A percentile compares a stretch with the other conserved stretches of the same genome.
Conservation (phyloP, 2,329 filamentous ascomycete species). For the Penicillium sp. region DNA sequence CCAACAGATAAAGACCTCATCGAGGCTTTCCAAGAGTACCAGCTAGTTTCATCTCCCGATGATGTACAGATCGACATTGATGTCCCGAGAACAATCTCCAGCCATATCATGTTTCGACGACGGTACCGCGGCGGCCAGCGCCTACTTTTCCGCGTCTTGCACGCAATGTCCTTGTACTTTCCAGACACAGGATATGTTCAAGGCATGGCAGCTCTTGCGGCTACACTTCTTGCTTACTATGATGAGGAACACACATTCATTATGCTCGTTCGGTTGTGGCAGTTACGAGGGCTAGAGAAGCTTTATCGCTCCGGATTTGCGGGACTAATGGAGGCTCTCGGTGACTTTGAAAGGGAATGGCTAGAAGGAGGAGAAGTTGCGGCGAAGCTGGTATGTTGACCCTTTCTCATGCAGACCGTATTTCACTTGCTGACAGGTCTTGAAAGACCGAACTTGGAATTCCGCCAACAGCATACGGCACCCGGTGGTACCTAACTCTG, state of each 20-base stretch:
- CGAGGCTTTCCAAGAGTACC: conserved; percentile 72
- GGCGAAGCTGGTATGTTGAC: conserved; percentile 71
- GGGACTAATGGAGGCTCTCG: conserved; percentile 82
- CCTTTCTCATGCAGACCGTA: background rate
- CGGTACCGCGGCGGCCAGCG: conserved; percentile 92
- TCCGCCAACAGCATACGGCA: conserved; percentile 89
- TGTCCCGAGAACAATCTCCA: conserved; percentile 90
- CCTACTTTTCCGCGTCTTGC: conserved; percentile 87
- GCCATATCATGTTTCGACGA: conserved; percentile 95
- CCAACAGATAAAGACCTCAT: conserved; percentile 74
- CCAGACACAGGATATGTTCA: conserved; percentile 94
- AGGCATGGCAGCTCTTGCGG: conserved; percentile 93
- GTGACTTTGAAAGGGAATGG: conserved; percentile 86
- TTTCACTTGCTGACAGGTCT: background rate
- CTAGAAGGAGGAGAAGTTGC: conserved; percentile 77
- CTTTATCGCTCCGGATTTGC: conserved; percentile 85
- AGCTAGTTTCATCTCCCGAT: conserved; percentile 77
- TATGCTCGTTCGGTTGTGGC: conserved; percentile 96
- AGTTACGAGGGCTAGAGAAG: conserved; percentile 80
- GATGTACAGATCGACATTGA: conserved; percentile 98
- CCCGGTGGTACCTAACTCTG: conserved; percentile 93
- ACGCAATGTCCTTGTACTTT: conserved; percentile 89
- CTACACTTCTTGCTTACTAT: conserved; percentile 93
- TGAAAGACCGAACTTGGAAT: conserved; percentile 70
- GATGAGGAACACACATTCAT: conserved; percentile 94